phyloP scores from a whole-genome alignment of 2,329 filamentous ascomycete species.

The Podosphaera fusca region DNA sequence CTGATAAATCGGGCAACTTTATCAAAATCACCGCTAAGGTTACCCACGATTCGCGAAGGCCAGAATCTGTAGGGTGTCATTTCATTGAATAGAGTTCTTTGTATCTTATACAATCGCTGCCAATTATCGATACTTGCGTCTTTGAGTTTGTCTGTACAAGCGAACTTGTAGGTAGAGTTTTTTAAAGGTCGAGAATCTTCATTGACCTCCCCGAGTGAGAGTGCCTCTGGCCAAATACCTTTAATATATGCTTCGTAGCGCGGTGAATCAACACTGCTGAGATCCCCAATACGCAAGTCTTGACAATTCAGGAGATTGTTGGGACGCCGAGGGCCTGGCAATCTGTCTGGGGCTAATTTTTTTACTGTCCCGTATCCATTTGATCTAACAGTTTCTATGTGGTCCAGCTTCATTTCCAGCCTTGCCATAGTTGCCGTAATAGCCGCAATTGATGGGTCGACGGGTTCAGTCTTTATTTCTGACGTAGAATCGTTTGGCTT shows the following conservation, averaged over 20 bases:
- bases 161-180: neutral
- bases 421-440: neutral
- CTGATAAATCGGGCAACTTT: neutral
- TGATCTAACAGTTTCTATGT: neutral
- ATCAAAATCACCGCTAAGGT: neutral
- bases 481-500: neutral
- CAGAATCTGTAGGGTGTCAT: neutral
- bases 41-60: neutral
- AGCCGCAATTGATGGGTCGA: neutral
- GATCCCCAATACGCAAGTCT: neutral
- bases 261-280: neutral
- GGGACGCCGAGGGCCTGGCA: neutral
- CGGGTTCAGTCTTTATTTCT: neutral
- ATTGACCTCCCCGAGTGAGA: neutral
- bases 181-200: neutral
- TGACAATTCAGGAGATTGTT: neutral
- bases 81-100: neutral
- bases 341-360: neutral
- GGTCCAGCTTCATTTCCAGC: neutral
- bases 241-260: neutral
- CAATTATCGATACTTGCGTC: neutral
- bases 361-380: neutral
- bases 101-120: neutral
- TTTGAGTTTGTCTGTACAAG: neutral
- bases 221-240: neutral